Percentiles rank a stretch among this genome's conserved stretches.
phyloP scores from a whole-genome alignment of 441 rosid species.

The Rhodomyrtus psidioides region DNA sequence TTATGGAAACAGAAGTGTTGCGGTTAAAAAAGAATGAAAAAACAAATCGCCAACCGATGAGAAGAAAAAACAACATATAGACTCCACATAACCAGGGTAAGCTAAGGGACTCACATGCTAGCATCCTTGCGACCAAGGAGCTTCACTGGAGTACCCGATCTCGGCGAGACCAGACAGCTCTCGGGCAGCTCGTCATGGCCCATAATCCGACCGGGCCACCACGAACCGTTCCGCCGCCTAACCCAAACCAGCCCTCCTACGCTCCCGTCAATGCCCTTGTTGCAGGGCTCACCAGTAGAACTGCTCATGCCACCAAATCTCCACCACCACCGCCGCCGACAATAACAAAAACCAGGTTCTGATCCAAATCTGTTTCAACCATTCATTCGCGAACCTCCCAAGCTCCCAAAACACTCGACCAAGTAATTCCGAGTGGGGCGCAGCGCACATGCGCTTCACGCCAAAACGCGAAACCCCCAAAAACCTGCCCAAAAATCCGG shows the following conservation, averaged over 20 bases:
- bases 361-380: neutral
- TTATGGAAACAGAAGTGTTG: neutral
- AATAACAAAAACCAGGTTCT: neutral
- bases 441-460: neutral
- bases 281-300: constrained; percentile 47
- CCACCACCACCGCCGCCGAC: neutral
- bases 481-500: neutral
- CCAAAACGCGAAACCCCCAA: neutral
- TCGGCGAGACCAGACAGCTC: constrained; percentile 64
- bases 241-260: constrained; percentile 99
- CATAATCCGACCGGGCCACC: constrained; percentile 99
- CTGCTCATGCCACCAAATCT: constrained; percentile 46
- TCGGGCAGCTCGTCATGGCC: constrained; percentile 62
- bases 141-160: constrained; percentile 90
- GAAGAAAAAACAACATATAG: neutral
- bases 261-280: constrained; percentile 59
- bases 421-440: neutral
- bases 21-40: neutral
- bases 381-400: neutral
- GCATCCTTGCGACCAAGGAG: constrained; percentile 97
- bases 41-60: neutral
- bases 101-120: constrained; percentile 57
- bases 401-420: neutral
- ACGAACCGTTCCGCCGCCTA: constrained; percentile 93
- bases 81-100: neutral